These are phyloP conservation scores for Pulicaria dysenterica DNA, from an alignment of 129 eudicot species.

Conservation along the genomic window DNA sequence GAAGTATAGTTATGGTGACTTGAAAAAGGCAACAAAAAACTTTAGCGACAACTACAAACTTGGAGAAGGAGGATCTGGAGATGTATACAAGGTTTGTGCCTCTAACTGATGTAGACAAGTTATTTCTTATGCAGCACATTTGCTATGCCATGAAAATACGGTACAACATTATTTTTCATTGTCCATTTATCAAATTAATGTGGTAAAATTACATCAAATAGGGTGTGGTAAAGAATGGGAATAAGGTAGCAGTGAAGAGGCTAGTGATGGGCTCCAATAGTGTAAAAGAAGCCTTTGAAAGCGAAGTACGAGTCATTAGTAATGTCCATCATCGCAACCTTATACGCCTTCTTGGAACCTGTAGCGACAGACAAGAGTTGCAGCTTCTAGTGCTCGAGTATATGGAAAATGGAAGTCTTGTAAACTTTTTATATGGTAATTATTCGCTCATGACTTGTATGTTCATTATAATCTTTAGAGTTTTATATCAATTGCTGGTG, in stretches of 20 bases:
- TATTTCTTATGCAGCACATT: not conserved
- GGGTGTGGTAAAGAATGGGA: slow-evolving; percentile 62
- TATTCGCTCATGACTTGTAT: not conserved
- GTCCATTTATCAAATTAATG: not conserved
- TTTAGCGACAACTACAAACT: slow-evolving; percentile 60
- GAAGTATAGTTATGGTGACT: slow-evolving; percentile 55
- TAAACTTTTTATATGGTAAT: slow-evolving; percentile 59
- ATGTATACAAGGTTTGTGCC: slow-evolving; percentile 59
- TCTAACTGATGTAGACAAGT: not conserved
- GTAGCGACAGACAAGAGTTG: slow-evolving; percentile 57
- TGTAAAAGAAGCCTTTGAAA: slow-evolving; percentile 60
- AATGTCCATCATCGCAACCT: slow-evolving; percentile 82
- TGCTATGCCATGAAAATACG: not conserved
- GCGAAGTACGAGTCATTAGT: slow-evolving; percentile 66
- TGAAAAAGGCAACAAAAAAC: slow-evolving; percentile 58
- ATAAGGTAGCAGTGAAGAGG: slow-evolving; percentile 61
- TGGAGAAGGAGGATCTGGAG: slow-evolving; percentile 84
- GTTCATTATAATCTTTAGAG: not conserved
- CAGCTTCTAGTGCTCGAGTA: slow-evolving; percentile 63
- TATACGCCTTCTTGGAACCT: slow-evolving; percentile 64
- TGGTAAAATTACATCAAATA: slow-evolving; percentile 18
- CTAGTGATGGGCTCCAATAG: slow-evolving; percentile 42
- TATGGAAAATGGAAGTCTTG: slow-evolving; percentile 79
- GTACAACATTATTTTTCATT: not conserved
- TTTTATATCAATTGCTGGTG: not conserved